A percentile compares a stretch with the other conserved stretches of the same genome.
These are phyloP conservation scores for Colletotrichum zoysiae DNA, from an alignment of 2,329 filamentous ascomycete genomes.

Conservation along the genomic window DNA sequence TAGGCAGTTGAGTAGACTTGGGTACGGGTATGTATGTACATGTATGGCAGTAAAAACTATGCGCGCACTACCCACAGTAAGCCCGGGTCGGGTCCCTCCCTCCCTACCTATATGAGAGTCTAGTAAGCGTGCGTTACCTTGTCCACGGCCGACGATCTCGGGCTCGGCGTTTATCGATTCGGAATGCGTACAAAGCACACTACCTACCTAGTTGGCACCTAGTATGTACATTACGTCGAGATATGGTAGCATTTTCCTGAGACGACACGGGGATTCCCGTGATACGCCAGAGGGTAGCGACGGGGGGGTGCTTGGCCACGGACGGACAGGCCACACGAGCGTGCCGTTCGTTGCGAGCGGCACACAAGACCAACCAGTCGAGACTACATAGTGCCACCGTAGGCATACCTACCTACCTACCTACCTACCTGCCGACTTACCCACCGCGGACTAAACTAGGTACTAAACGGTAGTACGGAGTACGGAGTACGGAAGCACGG, in stretches of 20 bases:
- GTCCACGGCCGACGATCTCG: not conserved
- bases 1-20: too few relatives aligned
- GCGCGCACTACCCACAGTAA: too few relatives aligned
- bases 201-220: too few relatives aligned
- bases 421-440: too few relatives aligned
- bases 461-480: too few relatives aligned
- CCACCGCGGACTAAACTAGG: too few relatives aligned
- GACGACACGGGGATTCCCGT: not conserved
- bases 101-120: not conserved
- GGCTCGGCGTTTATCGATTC: not conserved
- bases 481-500: not conserved
- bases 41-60: not conserved
- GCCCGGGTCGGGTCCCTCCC: too few relatives aligned
- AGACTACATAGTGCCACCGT: too few relatives aligned
- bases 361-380: too few relatives aligned
- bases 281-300: not conserved
- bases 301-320: not conserved
- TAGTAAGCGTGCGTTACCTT: not conserved
- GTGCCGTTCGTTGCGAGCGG: slow-evolving; percentile 4
- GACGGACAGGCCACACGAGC: not conserved
- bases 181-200: not conserved
- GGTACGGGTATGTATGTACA: too few relatives aligned
- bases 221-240: too few relatives aligned
- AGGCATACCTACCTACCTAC: too few relatives aligned
- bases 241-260: not conserved